Conservation (phyloP, 108 stramenopile species). For the Skeletonema tropicum region DNA sequence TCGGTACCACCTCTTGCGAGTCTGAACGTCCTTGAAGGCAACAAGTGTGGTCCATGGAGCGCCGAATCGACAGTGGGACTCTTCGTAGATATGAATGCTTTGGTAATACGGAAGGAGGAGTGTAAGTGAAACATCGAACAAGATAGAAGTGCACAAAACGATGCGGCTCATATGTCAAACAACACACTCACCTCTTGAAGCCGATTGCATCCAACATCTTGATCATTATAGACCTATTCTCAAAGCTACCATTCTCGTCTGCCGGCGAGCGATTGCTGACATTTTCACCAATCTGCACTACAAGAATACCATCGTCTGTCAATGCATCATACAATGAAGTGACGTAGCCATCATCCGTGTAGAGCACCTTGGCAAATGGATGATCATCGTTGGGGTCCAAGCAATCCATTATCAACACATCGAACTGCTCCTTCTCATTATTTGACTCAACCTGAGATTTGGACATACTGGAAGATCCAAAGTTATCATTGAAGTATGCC, state of each 20-base stretch:
- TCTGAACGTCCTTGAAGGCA: too few species aligned
- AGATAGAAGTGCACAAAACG: constrained; percentile 20
- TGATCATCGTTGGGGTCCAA: constrained; percentile 18
- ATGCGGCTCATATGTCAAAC: too few species aligned
- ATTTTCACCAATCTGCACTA: constrained; percentile 50
- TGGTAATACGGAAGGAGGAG: background rate
- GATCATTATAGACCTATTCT: constrained; percentile 53
- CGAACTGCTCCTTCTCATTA: background rate
- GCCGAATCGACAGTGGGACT: too few species aligned
- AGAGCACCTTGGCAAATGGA: constrained; percentile 39
- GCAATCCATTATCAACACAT: constrained; percentile 15
- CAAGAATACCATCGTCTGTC: constrained; percentile 43
- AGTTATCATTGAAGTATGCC: constrained; percentile 59
- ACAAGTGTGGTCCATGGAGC: too few species aligned
- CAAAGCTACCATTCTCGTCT: constrained; percentile 42
- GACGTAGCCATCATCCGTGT: constrained; percentile 45
- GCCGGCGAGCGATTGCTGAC: background rate
- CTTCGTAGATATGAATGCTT: constrained; percentile 50
- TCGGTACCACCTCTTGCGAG: too few species aligned
- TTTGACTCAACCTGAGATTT: background rate
- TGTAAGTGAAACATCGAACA: background rate
- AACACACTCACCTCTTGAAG: too few species aligned
- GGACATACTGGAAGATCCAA: constrained; percentile 6
- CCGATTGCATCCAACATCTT: too few species aligned
- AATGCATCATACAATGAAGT: constrained; percentile 57